These are phyloP conservation scores for Hypomontagnella submonticulosa DNA, from an alignment of 495 filamentous ascomycete genomes.

Conservation along the genomic window DNA sequence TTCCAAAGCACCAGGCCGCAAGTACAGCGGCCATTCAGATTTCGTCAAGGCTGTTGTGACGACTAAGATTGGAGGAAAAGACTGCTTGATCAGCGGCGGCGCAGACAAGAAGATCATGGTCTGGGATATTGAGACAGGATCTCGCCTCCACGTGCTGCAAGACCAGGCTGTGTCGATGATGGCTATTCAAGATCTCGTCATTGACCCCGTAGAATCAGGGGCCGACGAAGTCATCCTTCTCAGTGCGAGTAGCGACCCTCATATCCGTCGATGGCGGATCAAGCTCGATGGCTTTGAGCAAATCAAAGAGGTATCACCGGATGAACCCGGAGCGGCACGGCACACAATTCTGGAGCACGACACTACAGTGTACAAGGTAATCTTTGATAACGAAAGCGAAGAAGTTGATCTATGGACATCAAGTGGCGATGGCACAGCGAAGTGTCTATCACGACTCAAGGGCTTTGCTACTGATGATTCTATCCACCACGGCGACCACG, in stretches of 20 bases:
- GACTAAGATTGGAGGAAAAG: slow-evolving; percentile 63
- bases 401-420: slow-evolving; percentile 90
- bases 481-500: slow-evolving; percentile 86
- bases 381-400: slow-evolving; percentile 64
- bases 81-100: slow-evolving; percentile 83
- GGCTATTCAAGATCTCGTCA: slow-evolving; percentile 76
- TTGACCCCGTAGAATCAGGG: slow-evolving; percentile 70
- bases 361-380: slow-evolving; percentile 84
- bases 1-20: slow-evolving; percentile 61
- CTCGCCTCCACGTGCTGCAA: slow-evolving; percentile 76
- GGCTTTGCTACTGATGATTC: slow-evolving; percentile 76
- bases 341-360: slow-evolving; percentile 83
- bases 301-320: slow-evolving; percentile 52
- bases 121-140: slow-evolving; percentile 76
- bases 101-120: slow-evolving; percentile 88
- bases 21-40: slow-evolving; percentile 83
- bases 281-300: slow-evolving; percentile 56
- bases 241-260: slow-evolving; percentile 83
- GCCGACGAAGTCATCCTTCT: slow-evolving; percentile 68
- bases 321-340: slow-evolving; percentile 54
- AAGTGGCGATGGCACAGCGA: slow-evolving; percentile 84
- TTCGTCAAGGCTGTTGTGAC: slow-evolving; percentile 85
- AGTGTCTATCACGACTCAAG: slow-evolving; percentile 73
- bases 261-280: slow-evolving; percentile 80
- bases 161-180: slow-evolving; percentile 73